These are phyloP conservation scores for Amauroascus verrucosus DNA, from an alignment of 2,329 filamentous ascomycete species.

Conservation along the genomic window DNA sequence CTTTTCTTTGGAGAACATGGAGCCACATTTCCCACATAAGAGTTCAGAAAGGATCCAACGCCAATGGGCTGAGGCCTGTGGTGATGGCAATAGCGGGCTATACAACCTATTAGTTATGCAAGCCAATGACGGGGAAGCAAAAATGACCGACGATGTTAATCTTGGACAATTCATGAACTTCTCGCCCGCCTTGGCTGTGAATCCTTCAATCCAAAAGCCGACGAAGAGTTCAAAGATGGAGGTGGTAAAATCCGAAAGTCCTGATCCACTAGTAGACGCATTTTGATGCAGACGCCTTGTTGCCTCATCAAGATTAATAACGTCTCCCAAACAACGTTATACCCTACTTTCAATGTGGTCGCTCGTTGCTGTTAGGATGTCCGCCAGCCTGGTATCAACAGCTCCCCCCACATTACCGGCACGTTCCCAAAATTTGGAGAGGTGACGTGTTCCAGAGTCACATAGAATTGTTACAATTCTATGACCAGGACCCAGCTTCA, in stretches of 20 bases:
- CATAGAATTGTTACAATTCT: slow-evolving; percentile 41
- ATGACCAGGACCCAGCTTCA: slow-evolving; percentile 40
- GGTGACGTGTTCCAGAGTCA: slow-evolving; percentile 42
- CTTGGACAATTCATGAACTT: not conserved
- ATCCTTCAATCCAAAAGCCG: not conserved
- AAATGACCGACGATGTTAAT: not conserved
- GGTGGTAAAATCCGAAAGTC: slow-evolving; percentile 12
- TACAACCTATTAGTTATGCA: not conserved
- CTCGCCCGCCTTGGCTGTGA: too few relatives aligned
- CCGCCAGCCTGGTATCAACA: slow-evolving; percentile 37
- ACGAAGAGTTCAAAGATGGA: not conserved
- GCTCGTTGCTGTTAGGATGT: slow-evolving; percentile 34
- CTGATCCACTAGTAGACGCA: slow-evolving; percentile 17
- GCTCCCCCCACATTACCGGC: slow-evolving; percentile 40
- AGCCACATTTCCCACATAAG: too few relatives aligned
- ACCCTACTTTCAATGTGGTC: too few relatives aligned
- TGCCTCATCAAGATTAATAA: too few relatives aligned
- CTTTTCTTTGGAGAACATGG: slow-evolving; percentile 12
- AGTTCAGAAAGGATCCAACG: too few relatives aligned
- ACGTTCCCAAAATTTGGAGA: slow-evolving; percentile 44
- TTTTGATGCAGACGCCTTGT: slow-evolving; percentile 14
- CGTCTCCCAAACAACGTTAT: too few relatives aligned
- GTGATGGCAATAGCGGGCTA: slow-evolving; percentile 8
- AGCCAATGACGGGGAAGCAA: not conserved
- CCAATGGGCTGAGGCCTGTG: too few relatives aligned